These are phyloP conservation scores for Fomitopsis pinicola DNA, from an alignment of 1,284 basidiomycete species.

Conservation along the genomic window DNA sequence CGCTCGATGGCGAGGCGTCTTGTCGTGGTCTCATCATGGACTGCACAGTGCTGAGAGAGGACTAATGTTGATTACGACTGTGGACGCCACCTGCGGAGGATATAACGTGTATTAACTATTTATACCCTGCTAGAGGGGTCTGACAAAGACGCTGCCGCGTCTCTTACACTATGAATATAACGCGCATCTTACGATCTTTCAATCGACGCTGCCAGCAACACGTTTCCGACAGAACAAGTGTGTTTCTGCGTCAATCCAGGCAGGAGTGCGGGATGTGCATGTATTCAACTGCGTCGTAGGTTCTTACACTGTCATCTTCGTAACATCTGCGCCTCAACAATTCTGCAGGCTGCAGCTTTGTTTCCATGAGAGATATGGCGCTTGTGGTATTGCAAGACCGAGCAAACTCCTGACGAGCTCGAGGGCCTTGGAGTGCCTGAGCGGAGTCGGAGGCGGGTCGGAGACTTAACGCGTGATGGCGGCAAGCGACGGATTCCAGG, in stretches of 20 bases:
- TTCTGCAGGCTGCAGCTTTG: no score
- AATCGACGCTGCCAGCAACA: neutral
- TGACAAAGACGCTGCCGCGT: neutral
- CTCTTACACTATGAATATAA: neutral
- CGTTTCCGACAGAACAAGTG: no score
- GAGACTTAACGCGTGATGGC: no score
- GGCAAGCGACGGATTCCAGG: no score
- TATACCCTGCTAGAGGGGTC: neutral
- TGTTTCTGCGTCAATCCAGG: no score
- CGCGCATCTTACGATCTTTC: neutral
- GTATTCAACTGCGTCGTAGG: no score
- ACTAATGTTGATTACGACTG: neutral
- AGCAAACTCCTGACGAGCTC: no score
- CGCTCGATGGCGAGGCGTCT: constrained; percentile 8
- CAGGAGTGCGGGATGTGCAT: no score
- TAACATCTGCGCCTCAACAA: no score
- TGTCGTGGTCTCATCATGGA: neutral
- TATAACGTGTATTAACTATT: neutral
- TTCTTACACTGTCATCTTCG: no score
- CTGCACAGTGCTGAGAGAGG: neutral
- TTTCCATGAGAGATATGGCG: no score
- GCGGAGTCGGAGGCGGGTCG: neutral
- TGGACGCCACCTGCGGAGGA: neutral
- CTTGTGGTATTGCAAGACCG: no score
- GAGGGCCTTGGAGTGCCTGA: neutral